Evolutionary conservation across 1,284 basidiomycete genomes (phyloP).

Genomic region (Pseudozyma pruni): DNA sequence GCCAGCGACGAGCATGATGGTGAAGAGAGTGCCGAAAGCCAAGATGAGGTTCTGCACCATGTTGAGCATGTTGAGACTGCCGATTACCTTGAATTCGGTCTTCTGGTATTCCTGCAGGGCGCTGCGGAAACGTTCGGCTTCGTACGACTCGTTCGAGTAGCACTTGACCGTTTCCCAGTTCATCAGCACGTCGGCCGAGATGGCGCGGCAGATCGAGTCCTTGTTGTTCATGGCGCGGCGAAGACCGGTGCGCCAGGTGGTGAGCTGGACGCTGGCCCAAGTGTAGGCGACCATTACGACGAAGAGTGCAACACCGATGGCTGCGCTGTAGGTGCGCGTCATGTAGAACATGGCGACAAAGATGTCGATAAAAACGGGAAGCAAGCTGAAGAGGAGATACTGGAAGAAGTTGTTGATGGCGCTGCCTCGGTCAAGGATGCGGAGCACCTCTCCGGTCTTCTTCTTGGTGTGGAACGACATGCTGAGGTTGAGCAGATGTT

Average conservation of each 20-base stretch:
- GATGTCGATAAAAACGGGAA: slow-evolving; percentile 83
- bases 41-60: slow-evolving; percentile 62
- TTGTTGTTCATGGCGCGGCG: slow-evolving; percentile 62
- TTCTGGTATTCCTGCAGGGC: slow-evolving; percentile 81
- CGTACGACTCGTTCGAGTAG: slow-evolving; percentile 83
- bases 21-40: slow-evolving; percentile 58
- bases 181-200: slow-evolving; percentile 62
- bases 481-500: slow-evolving; percentile 72
- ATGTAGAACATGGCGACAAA: slow-evolving; percentile 72
- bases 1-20: slow-evolving; percentile 53
- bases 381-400: slow-evolving; percentile 78
- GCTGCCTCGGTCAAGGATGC: slow-evolving; percentile 76
- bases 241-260: slow-evolving; percentile 80
- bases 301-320: slow-evolving; percentile 79
- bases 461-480: slow-evolving; percentile 84
- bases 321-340: slow-evolving; percentile 75
- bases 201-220: slow-evolving; percentile 59
- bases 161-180: slow-evolving; percentile 73
- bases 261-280: slow-evolving; percentile 75
- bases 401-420: slow-evolving; percentile 71
- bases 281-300: slow-evolving; percentile 81
- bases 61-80: slow-evolving; percentile 63
- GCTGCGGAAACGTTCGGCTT: slow-evolving; percentile 77
- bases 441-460: slow-evolving; percentile 76
- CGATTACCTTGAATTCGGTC: slow-evolving; percentile 76